Percentiles rank a stretch among this genome's conserved stretches.
Conservation (phyloP, 2,329 filamentous ascomycete species). For the Stagonosporopsis vannaccii region DNA sequence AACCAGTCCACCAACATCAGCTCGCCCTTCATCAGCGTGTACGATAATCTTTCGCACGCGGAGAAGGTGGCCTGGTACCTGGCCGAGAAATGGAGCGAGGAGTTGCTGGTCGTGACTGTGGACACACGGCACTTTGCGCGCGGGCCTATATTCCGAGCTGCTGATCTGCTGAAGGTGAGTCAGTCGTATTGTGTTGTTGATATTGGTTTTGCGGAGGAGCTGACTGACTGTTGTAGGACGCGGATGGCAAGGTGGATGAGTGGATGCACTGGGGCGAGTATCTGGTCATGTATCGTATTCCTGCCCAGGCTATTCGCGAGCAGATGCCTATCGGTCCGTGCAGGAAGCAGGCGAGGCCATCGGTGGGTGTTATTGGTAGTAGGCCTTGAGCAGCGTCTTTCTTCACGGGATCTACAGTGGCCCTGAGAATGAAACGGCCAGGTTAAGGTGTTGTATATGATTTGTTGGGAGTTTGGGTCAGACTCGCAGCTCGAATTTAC, state of each 20-base stretch:
- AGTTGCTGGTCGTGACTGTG: slow-evolving; percentile 36
- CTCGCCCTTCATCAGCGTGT: slow-evolving; percentile 46
- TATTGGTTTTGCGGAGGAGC: no score
- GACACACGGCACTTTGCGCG: slow-evolving; percentile 41
- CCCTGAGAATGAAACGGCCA: no score
- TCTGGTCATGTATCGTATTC: slow-evolving; percentile 45
- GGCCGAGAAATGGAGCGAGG: slow-evolving; percentile 29
- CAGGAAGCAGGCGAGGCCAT: slow-evolving; percentile 26
- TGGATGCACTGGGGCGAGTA: slow-evolving; percentile 47
- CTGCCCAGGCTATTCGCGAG: slow-evolving; percentile 41
- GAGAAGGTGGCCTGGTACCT: slow-evolving; percentile 36
- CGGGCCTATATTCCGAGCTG: slow-evolving; percentile 44
- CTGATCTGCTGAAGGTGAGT: slow-evolving; percentile 33
- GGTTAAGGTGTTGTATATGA: neutral
- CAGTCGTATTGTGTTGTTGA: neutral
- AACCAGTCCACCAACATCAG: slow-evolving; percentile 44
- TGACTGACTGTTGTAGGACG: neutral
- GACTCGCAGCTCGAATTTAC: no score
- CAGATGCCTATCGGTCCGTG: slow-evolving; percentile 36
- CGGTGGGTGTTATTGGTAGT: slow-evolving; percentile 31
- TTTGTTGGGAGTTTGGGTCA: neutral
- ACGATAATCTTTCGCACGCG: slow-evolving; percentile 37
- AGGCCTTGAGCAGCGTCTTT: neutral
- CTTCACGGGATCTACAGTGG: neutral
- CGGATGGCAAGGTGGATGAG: slow-evolving; percentile 13